These are phyloP conservation scores for Aspergillus jensenii DNA, from an alignment of 2,329 filamentous ascomycete species.

Conservation along the genomic window DNA sequence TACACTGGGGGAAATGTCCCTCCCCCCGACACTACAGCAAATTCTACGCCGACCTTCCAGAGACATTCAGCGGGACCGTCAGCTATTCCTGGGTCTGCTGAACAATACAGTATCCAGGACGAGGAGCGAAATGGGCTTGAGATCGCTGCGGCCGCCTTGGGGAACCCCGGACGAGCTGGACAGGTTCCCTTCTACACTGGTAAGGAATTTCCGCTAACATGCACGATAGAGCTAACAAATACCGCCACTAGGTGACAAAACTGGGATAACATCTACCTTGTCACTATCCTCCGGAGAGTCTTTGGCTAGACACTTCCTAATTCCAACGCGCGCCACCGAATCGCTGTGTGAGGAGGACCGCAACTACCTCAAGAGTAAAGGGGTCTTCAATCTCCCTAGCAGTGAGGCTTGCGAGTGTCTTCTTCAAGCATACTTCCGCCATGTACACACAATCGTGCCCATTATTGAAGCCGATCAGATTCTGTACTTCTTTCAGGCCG, in stretches of 20 bases:
- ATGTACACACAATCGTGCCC: constrained; percentile 40
- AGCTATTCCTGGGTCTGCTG: constrained; percentile 1
- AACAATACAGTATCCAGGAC: constrained; percentile 13
- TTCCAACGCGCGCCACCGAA: constrained; percentile 13
- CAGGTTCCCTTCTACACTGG: constrained; percentile 28
- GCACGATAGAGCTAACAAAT: not conserved
- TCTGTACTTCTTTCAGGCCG: constrained; percentile 26
- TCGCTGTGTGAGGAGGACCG: constrained; percentile 20
- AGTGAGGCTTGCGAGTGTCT: constrained; percentile 31
- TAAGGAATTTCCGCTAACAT: not conserved
- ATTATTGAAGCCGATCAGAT: constrained; percentile 35
- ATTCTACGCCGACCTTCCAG: not conserved
- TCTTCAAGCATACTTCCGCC: constrained; percentile 37
- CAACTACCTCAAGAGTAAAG: constrained; percentile 31
- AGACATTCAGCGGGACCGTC: not conserved
- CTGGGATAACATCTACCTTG: constrained; percentile 22
- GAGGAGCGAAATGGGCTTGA: constrained; percentile 26
- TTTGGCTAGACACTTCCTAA: constrained; percentile 21
- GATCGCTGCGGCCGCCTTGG: constrained; percentile 25
- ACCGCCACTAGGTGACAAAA: constrained; percentile 19
- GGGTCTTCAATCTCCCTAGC: constrained; percentile 33
- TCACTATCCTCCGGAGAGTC: constrained; percentile 20
- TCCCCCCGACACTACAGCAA: not conserved
- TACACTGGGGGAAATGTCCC: not conserved
- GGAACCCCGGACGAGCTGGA: constrained; percentile 15